phyloP scores from a whole-genome alignment of 176 grass and related monocot species.

The Aegilops tauschii region DNA sequence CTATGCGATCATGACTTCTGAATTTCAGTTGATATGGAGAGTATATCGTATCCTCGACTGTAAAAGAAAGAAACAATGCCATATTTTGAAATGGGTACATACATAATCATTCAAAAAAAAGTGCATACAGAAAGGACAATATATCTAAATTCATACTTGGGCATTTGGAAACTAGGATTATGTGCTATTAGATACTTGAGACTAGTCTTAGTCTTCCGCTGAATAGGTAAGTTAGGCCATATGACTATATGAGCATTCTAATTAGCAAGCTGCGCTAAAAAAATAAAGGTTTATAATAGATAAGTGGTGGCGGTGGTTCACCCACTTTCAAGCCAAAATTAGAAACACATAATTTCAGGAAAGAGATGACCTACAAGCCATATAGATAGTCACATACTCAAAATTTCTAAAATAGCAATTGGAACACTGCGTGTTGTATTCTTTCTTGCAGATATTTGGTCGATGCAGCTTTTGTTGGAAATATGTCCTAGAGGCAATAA shows the following conservation, averaged over 20 bases:
- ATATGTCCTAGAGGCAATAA: too few relatives aligned
- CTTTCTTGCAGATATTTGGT: neutral
- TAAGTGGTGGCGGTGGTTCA: too few relatives aligned
- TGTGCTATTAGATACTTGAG: neutral
- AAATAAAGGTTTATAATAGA: too few relatives aligned
- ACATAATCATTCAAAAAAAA: neutral
- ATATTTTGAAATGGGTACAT: neutral
- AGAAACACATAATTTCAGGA: too few relatives aligned
- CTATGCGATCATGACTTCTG: neutral
- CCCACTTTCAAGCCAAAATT: too few relatives aligned
- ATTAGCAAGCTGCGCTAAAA: too few relatives aligned
- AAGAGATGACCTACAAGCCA: neutral
- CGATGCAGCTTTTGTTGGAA: neutral
- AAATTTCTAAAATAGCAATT: neutral
- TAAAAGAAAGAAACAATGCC: neutral
- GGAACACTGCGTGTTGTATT: neutral
- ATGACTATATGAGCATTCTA: neutral
- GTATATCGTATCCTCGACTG: slow-evolving; percentile 5
- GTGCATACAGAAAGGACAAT: neutral
- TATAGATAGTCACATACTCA: slow-evolving; percentile 20
- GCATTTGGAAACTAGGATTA: neutral
- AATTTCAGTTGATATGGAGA: neutral
- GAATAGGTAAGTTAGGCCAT: too few relatives aligned
- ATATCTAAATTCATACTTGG: neutral
- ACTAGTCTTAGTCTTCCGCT: too few relatives aligned